A percentile compares a stretch with the other conserved stretches of the same genome.
Evolutionary conservation across 2,329 filamentous ascomycete species (phyloP).

Genomic region (Ophiocordyceps camponoti-leonardi): DNA sequence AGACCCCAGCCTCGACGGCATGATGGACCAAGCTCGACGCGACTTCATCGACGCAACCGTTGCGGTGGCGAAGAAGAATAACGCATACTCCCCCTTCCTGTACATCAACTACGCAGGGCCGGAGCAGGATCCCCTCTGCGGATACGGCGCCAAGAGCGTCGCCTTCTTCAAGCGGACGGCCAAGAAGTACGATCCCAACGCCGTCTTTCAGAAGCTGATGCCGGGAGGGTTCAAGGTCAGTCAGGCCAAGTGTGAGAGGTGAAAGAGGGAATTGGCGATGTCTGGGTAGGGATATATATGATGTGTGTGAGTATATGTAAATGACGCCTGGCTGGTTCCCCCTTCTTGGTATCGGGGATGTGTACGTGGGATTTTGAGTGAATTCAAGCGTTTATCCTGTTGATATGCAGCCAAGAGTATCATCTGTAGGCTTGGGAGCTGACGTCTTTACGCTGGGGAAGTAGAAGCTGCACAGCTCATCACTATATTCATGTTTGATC

Average conservation of each 20-base stretch:
- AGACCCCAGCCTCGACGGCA: not conserved
- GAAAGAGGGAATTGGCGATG: too few species aligned
- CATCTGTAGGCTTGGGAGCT: too few species aligned
- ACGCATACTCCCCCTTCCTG: constrained; percentile 14
- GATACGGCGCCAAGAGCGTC: constrained; percentile 19
- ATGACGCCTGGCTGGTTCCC: too few species aligned
- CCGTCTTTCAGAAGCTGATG: constrained; percentile 14
- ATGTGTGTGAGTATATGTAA: too few species aligned
- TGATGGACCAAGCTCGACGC: not conserved
- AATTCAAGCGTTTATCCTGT: too few species aligned
- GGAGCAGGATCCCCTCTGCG: constrained; percentile 13
- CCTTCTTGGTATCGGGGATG: too few species aligned
- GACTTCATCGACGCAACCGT: not conserved
- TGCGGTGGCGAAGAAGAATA: constrained; percentile 7
- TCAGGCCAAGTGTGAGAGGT: not conserved
- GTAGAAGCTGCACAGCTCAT: too few species aligned
- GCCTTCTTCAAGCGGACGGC: constrained; percentile 9
- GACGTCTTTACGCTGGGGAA: too few species aligned
- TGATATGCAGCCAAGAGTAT: too few species aligned
- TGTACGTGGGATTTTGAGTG: too few species aligned
- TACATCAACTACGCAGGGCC: constrained; percentile 24
- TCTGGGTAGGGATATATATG: too few species aligned
- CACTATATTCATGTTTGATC: too few species aligned
- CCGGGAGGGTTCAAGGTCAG: not conserved
- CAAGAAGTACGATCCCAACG: constrained; percentile 14